Percentiles rank a stretch among this genome's conserved stretches.
phyloP scores from a whole-genome alignment of 306 rosid genomes.

The Geum urbanum region DNA sequence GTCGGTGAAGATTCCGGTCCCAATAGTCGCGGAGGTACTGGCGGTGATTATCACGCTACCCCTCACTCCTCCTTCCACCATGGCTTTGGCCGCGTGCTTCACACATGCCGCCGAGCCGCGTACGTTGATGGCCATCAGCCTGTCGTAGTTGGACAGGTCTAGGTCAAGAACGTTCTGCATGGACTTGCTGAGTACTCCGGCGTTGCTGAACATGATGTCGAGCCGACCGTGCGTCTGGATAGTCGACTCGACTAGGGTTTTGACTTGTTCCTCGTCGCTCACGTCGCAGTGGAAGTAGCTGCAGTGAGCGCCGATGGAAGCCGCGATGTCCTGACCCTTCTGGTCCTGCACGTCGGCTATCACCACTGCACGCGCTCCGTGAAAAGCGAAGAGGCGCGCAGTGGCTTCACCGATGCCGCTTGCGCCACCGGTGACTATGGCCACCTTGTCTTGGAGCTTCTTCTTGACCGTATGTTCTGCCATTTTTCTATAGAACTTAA shows the following conservation, averaged over 20 bases:
- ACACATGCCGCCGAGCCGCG: conserved; percentile 45
- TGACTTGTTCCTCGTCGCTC: conserved; percentile 44
- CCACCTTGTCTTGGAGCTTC: conserved; percentile 45
- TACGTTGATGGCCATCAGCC: conserved; percentile 26
- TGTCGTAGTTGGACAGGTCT: conserved; percentile 29
- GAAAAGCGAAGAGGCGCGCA: conserved; percentile 32
- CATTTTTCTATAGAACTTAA: background rate
- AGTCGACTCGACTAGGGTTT: conserved; percentile 33
- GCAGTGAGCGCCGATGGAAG: conserved; percentile 41
- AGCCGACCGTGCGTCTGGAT: conserved; percentile 35
- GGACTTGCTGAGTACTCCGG: conserved; percentile 29
- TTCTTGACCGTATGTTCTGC: background rate
- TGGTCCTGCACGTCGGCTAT: conserved; percentile 57
- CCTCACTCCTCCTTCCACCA: conserved; percentile 39
- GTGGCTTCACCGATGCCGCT: conserved; percentile 68
- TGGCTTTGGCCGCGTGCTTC: conserved; percentile 49
- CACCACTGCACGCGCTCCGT: conserved; percentile 43
- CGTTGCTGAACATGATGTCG: conserved; percentile 69
- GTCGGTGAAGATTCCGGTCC: background rate
- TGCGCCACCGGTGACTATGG: conserved; percentile 54
- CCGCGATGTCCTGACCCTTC: conserved; percentile 34
- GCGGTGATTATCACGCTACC: conserved; percentile 54
- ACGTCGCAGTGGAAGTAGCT: conserved; percentile 53
- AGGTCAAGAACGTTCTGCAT: conserved; percentile 37
- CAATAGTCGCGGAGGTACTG: conserved; percentile 18